A percentile compares a stretch with the other conserved stretches of the same genome.
phyloP scores from a whole-genome alignment of 2,329 filamentous ascomycete species.

The Arachnomyces sp. region DNA sequence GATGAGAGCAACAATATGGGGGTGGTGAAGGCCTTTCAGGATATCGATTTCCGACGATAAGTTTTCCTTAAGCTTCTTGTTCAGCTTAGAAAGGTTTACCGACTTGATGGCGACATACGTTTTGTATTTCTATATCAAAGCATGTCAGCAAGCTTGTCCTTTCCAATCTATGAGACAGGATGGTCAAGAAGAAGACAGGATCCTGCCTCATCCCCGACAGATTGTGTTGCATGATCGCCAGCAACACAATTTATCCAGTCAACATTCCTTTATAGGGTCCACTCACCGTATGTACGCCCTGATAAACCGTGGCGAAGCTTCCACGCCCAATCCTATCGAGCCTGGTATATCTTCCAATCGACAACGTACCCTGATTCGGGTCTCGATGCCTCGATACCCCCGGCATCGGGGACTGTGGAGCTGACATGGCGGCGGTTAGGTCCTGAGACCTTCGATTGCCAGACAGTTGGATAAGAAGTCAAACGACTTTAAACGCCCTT shows the following conservation, averaged over 20 bases:
- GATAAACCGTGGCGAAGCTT: constrained; percentile 94
- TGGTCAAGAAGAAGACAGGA: background rate
- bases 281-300: constrained; percentile 74
- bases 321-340: constrained; percentile 91
- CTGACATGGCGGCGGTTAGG: constrained; percentile 19
- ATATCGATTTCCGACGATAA: constrained; percentile 93
- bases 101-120: constrained; percentile 93
- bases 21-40: constrained; percentile 85
- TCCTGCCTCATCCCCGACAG: background rate
- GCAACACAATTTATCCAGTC: background rate
- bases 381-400: constrained; percentile 29
- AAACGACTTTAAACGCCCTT: background rate
- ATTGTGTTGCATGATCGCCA: background rate
- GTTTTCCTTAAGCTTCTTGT: constrained; percentile 94
- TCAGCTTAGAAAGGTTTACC: constrained; percentile 81
- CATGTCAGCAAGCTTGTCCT: constrained; percentile 4
- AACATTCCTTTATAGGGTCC: constrained; percentile 3
- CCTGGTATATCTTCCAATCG: constrained; percentile 70
- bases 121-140: constrained; percentile 45
- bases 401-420: constrained; percentile 30
- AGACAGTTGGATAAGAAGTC: background rate
- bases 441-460: background rate
- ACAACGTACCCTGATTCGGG: constrained; percentile 24
- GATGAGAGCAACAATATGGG: constrained; percentile 93
- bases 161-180: background rate